Base-by-base conservation (phyloP, 495 filamentous ascomycete genomes). In the Aspergillus kassunensis region DNA sequence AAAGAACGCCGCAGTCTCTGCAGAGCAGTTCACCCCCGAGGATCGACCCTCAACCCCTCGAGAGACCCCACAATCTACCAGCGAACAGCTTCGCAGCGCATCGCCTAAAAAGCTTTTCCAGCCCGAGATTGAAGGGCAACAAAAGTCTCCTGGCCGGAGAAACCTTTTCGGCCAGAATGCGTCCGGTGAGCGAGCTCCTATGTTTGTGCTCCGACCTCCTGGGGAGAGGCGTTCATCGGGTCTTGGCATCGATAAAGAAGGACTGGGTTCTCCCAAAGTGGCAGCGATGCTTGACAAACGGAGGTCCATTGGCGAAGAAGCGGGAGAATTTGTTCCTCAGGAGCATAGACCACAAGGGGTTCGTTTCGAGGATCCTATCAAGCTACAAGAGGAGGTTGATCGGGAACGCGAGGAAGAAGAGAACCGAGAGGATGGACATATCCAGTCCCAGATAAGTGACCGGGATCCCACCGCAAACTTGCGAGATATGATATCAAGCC, bases 211-310 rank as follows among this genome's bases (percentile, higher is more conserved):
- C 18, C 86, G 81, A 3, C 87, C 88, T 10, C 78, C 81, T 33
- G 74, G 81, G 23, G 60, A 79, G 16, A 67, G 72, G n/a, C 78
- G 80, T 35, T 83, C 85, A 21, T 88, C 86, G 6, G 89, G 88
- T 4, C 62, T 91, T 51, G 89, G 89, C 10, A 83, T 84, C 56
- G 88, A 91, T 57, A 82, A 79, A 51, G 72, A 80, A 55, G 88
- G 89, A 4, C 79, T 93, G 44, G 89, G 89, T 18, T 95, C 89
- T 4, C 89, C 89, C 7, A 80, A 78, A 13, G 81, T 95, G 29
- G 79, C 86, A 12, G 85, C 80, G 19, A 77, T 90, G 20, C 79
- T 93, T 29, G 87, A 90, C 40, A 80, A 83, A 43, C 80, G 89
- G 36, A 78, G 73, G 35, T 89, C 87, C 6, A 84, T 95, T 51